Evolutionary conservation across 75 land plant species (phyloP).

Genomic region (Selaginella moellendorffii): DNA sequence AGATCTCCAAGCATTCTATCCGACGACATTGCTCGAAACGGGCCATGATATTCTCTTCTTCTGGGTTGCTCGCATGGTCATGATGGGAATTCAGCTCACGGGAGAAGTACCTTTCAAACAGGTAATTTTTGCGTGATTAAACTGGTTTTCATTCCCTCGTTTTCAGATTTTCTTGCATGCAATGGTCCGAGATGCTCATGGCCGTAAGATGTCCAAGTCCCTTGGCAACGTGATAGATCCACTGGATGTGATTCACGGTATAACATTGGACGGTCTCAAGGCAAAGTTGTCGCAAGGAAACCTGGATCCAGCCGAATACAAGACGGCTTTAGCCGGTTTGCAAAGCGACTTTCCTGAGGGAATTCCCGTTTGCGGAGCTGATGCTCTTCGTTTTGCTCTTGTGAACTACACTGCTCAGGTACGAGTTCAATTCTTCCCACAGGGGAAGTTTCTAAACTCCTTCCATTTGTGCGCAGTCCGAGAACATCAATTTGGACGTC

Average conservation of each 20-base stretch:
- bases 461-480: slow-evolving; percentile 44
- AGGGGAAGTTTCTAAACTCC: not conserved
- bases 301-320: slow-evolving; percentile 56
- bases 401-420: slow-evolving; percentile 95
- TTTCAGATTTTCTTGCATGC: slow-evolving; percentile 90
- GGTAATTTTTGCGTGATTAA: too few species aligned
- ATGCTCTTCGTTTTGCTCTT: slow-evolving; percentile 93
- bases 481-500: slow-evolving; percentile 80
- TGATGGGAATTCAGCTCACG: slow-evolving; percentile 77
- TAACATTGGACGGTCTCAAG: slow-evolving; percentile 66
- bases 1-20: slow-evolving; percentile 72
- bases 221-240: slow-evolving; percentile 98
- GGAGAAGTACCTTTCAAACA: slow-evolving; percentile 71
- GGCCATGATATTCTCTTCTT: slow-evolving; percentile 97
- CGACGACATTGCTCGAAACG: slow-evolving; percentile 83
- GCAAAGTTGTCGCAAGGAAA: slow-evolving; percentile 68
- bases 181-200: slow-evolving; percentile 98
- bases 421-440: not conserved
- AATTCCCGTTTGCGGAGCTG: slow-evolving; percentile 90
- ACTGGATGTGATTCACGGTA: slow-evolving; percentile 82
- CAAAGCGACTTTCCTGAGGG: slow-evolving; percentile 77
- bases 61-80: slow-evolving; percentile 99
- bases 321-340: slow-evolving; percentile 64
- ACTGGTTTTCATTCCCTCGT: too few species aligned
- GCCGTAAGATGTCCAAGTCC: slow-evolving; percentile 98